Evolutionary conservation across 2,329 filamentous ascomycete genomes (phyloP), one percentile per base, ranked within the genome.

Genomic region (Penicillium concentricum): DNA sequence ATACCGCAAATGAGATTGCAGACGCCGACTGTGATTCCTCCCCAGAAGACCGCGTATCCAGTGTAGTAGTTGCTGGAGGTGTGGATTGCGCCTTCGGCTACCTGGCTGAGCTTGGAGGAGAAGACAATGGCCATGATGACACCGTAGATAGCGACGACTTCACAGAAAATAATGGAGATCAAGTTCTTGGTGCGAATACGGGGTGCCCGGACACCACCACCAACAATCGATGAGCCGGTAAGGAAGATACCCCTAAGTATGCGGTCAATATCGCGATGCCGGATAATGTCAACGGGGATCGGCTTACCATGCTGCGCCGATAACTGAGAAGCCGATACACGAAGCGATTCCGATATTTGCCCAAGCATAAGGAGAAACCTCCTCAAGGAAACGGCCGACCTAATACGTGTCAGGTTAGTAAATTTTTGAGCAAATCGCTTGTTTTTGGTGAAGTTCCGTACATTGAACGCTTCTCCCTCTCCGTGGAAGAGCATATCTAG

Each of bases 51-150:
- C 34, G 94, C 92, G 73, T 87, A 99, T 64, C 94, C 94, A 24
- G 92, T 97, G 75, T 96, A 99, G 80, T 93, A 94, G 70, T 91
- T 91, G 73, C 85, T 86, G 51, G 84, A 86, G 13, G 88, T 88
- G 78, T 88, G 89, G 30, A 92, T 76, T 18, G 83, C 82, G 38
- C 87, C 84, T 55, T 83, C 82, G 42, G 81, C 72, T 30, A 94
- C 83, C 54, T 82, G 75, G 67, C 84, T 83, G 67, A 99, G 79
- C 78, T 97, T 96, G 60, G 92, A 84, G 43, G 92, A 95, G 81
- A 97, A 97, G 70, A 99, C 90, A 74, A 99, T 99, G 69, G 92
- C 89, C 92, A 99, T 99, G 79, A 99, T 99, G 78, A 99, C 93
- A 69, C 95, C 95, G 83, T 99, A 99, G 77, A 99, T 99, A 77